Conservation (phyloP, 371 early-diverging fungal genomes). For the Apophysomyces sp. region DNA sequence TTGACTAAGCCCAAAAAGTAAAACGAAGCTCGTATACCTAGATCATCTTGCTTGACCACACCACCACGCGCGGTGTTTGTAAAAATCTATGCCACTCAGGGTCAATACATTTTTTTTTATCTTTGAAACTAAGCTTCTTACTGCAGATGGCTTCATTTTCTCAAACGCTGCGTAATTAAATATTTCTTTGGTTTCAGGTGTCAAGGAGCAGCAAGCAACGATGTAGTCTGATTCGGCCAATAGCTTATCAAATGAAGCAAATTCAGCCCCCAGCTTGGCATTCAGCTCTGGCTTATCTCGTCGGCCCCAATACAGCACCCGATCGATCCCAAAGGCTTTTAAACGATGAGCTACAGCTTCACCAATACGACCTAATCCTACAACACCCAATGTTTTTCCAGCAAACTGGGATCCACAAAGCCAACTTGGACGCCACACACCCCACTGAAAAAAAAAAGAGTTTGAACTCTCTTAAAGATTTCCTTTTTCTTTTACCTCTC, state of each 20-base stretch:
- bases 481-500: conserved; percentile 31
- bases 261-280: conserved; percentile 33
- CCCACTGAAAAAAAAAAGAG: conserved; percentile 45
- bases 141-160: conserved; percentile 69
- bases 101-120: neutral
- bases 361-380: conserved; percentile 88
- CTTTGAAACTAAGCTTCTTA: conserved; percentile 16
- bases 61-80: conserved; percentile 85
- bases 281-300: conserved; percentile 32
- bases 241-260: conserved; percentile 50
- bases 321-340: conserved; percentile 64
- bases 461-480: neutral
- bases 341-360: conserved; percentile 71
- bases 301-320: conserved; percentile 57
- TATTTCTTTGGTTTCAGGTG: conserved; percentile 66
- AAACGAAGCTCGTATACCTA: conserved; percentile 31
- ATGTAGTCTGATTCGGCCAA: conserved; percentile 70
- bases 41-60: conserved; percentile 74
- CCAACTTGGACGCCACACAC: conserved; percentile 70
- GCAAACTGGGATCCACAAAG: conserved; percentile 74
- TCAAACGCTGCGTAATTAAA: conserved; percentile 64
- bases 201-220: conserved; percentile 75
- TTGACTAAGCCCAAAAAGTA: neutral
- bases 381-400: conserved; percentile 78
- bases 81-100: conserved; percentile 51